These are phyloP conservation scores for Tetracentron sinense DNA, from an alignment of 164 flowering plant genomes.

Conservation along the genomic window DNA sequence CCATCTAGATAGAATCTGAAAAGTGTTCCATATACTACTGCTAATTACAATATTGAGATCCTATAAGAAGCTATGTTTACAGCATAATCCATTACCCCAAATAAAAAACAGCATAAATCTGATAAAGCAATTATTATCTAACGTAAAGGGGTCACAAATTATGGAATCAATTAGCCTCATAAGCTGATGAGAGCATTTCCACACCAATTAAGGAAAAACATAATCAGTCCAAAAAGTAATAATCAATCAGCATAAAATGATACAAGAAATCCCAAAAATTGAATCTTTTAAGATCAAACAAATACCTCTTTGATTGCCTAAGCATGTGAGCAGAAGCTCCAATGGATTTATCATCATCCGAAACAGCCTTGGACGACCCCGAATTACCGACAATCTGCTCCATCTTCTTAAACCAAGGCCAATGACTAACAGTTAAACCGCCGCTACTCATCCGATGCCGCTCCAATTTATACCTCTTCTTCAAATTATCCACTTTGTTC, in stretches of 20 bases:
- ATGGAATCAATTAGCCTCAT: no score
- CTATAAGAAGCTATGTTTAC: no score
- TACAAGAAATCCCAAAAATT: neutral
- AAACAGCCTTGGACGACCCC: constrained; percentile 29
- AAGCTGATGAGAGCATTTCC: no score
- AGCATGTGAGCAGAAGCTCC: constrained; percentile 26
- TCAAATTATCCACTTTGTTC: constrained; percentile 92
- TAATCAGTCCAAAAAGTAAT: no score
- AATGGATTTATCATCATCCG: constrained; percentile 55
- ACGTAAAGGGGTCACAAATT: no score
- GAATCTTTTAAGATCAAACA: neutral
- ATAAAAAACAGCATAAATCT: no score
- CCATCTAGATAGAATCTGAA: no score
- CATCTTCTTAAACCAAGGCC: constrained; percentile 94
- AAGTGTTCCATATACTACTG: no score
- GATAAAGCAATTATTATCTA: no score
- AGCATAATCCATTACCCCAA: no score
- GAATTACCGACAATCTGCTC: constrained; percentile 74
- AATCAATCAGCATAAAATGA: neutral
- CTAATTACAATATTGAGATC: no score
- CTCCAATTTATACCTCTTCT: constrained; percentile 93
- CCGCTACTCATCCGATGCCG: constrained; percentile 66
- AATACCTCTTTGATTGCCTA: constrained; percentile 63
- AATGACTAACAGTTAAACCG: constrained; percentile 55
- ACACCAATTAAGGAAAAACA: no score